Base-by-base conservation (phyloP, 768 basidiomycete species). In the Pleurotus sapidus region DNA sequence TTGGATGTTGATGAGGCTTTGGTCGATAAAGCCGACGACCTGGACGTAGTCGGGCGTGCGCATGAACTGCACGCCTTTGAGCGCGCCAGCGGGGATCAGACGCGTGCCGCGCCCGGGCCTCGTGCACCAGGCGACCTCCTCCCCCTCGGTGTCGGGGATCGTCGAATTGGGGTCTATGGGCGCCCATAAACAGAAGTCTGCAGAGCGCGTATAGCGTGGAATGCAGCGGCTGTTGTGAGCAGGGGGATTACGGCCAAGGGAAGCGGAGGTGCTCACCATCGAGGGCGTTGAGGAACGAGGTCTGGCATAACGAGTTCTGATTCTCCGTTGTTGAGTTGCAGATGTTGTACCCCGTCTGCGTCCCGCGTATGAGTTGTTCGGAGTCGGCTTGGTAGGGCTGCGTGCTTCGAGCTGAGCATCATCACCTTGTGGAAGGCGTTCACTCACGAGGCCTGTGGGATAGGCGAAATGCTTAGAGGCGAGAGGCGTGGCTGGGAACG, bases 111-210 rank as follows among this genome's bases (percentile, higher is more conserved):
- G 81, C 6, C 87, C 87, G 23, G 78, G 77, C 67, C 87, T 85
- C 27, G 85, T 85, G 76, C 90, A 95, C 78, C 82, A 93, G 0
- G 89, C 82, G 2, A 93, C 87, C 57, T 81, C 84, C 50, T 80
- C 70, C 30, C 78, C 81, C 66, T 94, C 92, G 0, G 83, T 84
- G 55, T 88, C 81, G 37, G 83, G 87, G 56, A 93, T 86, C 18
- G 74, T 72, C 15, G 79, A 79, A 59, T 75, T 71, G 2, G 74
- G 55, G 17, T 49, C 38, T 23, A 66, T 74, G 9, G 89, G 85
- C 11, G 78, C 86, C 82, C 84, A 91, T 1, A 90, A 61, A 57
- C 89, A 91, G 67, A 88, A 90, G 63, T 91, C 89, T 70, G 24
- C 72, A 55, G 57, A 51, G 49, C 40, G 37, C 37, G 5, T 9